Percentiles rank a stretch among this genome's conserved stretches.
Evolutionary conservation across 495 filamentous ascomycete species (phyloP).

Genomic region (Penicillium crystallinum): DNA sequence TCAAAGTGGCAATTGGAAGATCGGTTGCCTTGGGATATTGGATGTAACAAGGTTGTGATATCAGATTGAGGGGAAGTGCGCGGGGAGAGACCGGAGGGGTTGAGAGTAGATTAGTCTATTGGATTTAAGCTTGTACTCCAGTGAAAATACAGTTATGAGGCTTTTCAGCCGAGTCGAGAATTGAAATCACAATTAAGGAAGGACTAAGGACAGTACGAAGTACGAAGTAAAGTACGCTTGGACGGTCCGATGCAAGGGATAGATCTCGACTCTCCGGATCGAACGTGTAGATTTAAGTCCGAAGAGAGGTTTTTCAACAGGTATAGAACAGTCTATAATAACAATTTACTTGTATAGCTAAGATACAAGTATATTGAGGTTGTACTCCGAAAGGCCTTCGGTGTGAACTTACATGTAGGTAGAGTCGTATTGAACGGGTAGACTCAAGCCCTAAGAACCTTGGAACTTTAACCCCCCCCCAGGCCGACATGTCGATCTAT

Average conservation of each 20-base stretch:
- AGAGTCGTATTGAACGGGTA: background rate
- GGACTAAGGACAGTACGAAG: too few relatives aligned
- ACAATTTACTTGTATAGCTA: background rate
- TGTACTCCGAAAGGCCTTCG: too few relatives aligned
- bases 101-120: background rate
- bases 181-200: background rate
- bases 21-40: background rate
- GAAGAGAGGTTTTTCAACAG: too few relatives aligned
- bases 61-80: background rate
- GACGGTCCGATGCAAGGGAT: constrained; percentile 1
- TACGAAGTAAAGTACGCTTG: background rate
- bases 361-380: too few relatives aligned
- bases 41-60: background rate
- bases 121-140: background rate
- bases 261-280: background rate
- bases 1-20: background rate
- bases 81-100: too few relatives aligned
- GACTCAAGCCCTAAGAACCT: background rate
- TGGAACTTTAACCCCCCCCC: too few relatives aligned
- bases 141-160: too few relatives aligned
- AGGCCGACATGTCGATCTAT: background rate
- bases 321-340: too few relatives aligned
- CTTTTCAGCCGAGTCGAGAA: background rate
- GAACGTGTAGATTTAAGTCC: background rate
- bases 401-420: too few relatives aligned